phyloP scores from a whole-genome alignment of 1,139 yeast species.

The Magnusiomyces ingens region DNA sequence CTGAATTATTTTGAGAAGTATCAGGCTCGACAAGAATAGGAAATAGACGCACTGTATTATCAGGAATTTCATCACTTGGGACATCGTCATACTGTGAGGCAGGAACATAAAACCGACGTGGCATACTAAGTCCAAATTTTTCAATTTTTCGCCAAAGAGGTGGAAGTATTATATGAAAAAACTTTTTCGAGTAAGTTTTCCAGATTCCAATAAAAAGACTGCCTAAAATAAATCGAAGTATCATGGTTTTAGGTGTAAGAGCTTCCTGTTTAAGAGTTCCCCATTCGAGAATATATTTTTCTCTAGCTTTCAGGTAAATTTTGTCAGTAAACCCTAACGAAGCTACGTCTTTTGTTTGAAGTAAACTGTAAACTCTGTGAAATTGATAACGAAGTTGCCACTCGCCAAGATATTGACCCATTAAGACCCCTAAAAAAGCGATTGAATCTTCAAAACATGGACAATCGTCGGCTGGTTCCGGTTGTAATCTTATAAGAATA shows the following conservation, averaged over 20 bases:
- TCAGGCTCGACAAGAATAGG: background rate
- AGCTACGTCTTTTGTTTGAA: too few species aligned
- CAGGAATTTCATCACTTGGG: conserved; percentile 21
- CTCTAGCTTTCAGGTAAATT: too few species aligned
- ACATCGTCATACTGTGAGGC: conserved; percentile 35
- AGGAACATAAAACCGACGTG: conserved; percentile 35
- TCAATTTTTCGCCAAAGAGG: conserved; percentile 35
- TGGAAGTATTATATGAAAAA: conserved; percentile 40
- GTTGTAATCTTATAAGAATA: conserved; percentile 55
- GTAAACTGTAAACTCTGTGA: conserved; percentile 8
- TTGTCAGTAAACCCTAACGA: too few species aligned
- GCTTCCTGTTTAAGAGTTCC: too few species aligned
- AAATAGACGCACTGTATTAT: conserved; percentile 4
- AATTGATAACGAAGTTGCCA: conserved; percentile 33
- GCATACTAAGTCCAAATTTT: conserved; percentile 34
- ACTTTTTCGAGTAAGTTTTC: background rate
- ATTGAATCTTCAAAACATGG: conserved; percentile 96
- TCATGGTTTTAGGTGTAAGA: background rate
- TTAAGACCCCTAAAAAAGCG: conserved; percentile 83
- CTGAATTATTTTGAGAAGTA: background rate
- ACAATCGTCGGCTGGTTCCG: conserved; percentile 86
- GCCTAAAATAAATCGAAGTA: conserved; percentile 49
- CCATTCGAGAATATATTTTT: too few species aligned
- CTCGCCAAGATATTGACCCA: conserved; percentile 61
- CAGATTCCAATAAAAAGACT: conserved; percentile 49